phyloP scores from a whole-genome alignment of 352 stramenopile genomes.

The Globisporangium cederbergense region DNA sequence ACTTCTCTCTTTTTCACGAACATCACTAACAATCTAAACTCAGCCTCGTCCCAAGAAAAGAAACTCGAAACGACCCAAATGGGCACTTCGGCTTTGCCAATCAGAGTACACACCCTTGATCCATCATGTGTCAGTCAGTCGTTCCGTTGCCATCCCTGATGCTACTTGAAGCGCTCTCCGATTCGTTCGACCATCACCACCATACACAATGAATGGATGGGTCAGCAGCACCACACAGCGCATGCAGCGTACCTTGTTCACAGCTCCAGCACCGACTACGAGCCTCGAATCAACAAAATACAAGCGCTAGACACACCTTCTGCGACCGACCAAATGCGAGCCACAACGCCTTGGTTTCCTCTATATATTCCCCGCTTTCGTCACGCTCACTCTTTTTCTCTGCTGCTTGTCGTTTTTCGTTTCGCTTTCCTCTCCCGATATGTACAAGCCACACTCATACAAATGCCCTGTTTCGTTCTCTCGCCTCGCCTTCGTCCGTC shows the following conservation, averaged over 20 bases:
- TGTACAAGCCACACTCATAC: slow-evolving; percentile 16
- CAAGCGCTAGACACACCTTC: background rate
- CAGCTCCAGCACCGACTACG: background rate
- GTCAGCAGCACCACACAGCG: too few species aligned
- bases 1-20: background rate
- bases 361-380: slow-evolving; percentile 40
- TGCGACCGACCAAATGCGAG: background rate
- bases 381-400: slow-evolving; percentile 12
- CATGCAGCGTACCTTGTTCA: background rate
- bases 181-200: background rate
- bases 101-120: too few species aligned
- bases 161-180: too few species aligned
- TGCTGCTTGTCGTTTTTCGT: slow-evolving; percentile 6
- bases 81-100: too few species aligned
- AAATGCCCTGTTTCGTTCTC: slow-evolving; percentile 4
- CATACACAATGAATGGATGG: background rate
- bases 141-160: too few species aligned
- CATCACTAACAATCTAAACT: too few species aligned
- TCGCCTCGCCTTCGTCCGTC: background rate
- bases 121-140: too few species aligned
- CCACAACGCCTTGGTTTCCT: slow-evolving; percentile 12
- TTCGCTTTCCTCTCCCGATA: slow-evolving; percentile 5
- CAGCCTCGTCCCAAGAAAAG: too few species aligned
- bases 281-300: background rate
- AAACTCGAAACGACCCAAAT: too few species aligned